A percentile compares a stretch with the other conserved stretches of the same genome.
These are phyloP conservation scores for Candida boleticola DNA, from an alignment of 805 yeast genomes.

Conservation along the genomic window DNA sequence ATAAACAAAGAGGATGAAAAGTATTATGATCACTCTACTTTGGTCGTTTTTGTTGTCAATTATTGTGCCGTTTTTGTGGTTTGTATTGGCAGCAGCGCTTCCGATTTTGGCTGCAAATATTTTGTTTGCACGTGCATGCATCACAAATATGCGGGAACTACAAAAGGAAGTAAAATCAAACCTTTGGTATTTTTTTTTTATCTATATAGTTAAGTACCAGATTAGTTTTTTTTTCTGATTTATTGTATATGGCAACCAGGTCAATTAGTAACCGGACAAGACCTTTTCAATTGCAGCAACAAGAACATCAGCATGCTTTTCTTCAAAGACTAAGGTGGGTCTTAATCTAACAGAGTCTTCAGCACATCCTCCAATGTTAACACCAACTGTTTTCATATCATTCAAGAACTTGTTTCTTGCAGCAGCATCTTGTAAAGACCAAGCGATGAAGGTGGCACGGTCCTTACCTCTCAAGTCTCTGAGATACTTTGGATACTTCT, in stretches of 20 bases:
- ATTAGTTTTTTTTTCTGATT: not conserved
- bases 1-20: not conserved
- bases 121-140: no score
- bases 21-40: no score
- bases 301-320: slow-evolving; percentile 74
- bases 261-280: slow-evolving; percentile 31
- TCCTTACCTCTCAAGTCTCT: slow-evolving; percentile 69
- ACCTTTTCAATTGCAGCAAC: slow-evolving; percentile 41
- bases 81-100: no score
- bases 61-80: no score
- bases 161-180: not conserved
- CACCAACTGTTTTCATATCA: slow-evolving; percentile 62
- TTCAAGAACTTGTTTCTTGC: slow-evolving; percentile 60
- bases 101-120: not conserved
- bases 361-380: slow-evolving; percentile 86
- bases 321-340: slow-evolving; percentile 75
- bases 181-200: no score
- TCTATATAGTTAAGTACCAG: not conserved
- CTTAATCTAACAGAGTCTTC: slow-evolving; percentile 75
- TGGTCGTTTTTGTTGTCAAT: no score
- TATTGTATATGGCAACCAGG: not conserved
- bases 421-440: slow-evolving; percentile 56
- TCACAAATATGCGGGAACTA: not conserved
- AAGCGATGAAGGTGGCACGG: slow-evolving; percentile 81
- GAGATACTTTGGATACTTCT: slow-evolving; percentile 51